A percentile compares a stretch with the other conserved stretches of the same genome.
These are phyloP conservation scores for Stromatinia cepivora DNA, from an alignment of 2,329 filamentous ascomycete genomes.

Conservation along the genomic window DNA sequence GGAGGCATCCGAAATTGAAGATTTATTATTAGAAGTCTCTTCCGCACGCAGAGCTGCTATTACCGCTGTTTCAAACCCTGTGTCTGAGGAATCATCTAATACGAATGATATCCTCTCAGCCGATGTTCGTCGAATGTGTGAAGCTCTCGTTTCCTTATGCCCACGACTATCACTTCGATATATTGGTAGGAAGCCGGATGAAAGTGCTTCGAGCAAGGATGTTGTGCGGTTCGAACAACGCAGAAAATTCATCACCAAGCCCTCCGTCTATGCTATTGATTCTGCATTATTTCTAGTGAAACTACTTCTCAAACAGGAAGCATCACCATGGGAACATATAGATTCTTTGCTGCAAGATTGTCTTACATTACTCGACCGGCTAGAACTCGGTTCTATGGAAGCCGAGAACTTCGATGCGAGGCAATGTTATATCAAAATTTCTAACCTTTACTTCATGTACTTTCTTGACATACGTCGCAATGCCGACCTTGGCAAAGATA, in stretches of 20 bases:
- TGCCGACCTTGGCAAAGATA: constrained; percentile 45
- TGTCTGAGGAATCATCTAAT: constrained; percentile 5
- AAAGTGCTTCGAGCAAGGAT: constrained; percentile 55
- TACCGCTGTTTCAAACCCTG: constrained; percentile 28
- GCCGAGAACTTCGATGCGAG: constrained; percentile 39
- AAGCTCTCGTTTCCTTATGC: constrained; percentile 57
- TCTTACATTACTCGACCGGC: constrained; percentile 53
- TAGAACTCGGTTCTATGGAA: constrained; percentile 42
- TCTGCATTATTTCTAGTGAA: constrained; percentile 60
- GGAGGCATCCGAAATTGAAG: constrained; percentile 59
- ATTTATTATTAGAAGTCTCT: constrained; percentile 58
- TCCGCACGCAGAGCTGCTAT: constrained; percentile 56
- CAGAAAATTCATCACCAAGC: constrained; percentile 49
- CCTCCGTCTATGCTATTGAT: constrained; percentile 59
- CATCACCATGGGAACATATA: constrained; percentile 54
- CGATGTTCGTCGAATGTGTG: constrained; percentile 47
- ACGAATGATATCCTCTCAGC: constrained; percentile 22
- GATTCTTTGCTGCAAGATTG: constrained; percentile 61
- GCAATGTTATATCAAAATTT: constrained; percentile 65
- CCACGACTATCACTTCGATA: constrained; percentile 62
- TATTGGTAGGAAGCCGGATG: constrained; percentile 58
- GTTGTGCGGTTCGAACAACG: constrained; percentile 62
- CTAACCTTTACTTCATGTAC: constrained; percentile 69
- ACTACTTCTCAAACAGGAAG: constrained; percentile 49
- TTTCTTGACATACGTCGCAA: constrained; percentile 54